These are phyloP conservation scores for Amylostereum areolatum DNA, from an alignment of 1,284 basidiomycete genomes.

Conservation along the genomic window DNA sequence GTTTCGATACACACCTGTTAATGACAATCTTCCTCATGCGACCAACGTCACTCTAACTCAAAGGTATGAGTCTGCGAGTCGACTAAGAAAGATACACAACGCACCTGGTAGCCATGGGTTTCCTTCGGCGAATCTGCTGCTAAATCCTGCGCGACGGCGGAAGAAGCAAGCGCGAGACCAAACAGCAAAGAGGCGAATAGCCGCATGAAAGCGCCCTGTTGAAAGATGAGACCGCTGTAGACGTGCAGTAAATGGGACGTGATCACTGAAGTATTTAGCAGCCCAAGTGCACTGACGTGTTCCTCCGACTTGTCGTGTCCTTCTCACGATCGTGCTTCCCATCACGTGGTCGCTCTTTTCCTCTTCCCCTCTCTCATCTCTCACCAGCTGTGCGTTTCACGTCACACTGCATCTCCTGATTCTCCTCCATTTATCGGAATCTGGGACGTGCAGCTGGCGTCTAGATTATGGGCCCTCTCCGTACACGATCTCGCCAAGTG, in stretches of 20 bases:
- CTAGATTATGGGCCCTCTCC: no score
- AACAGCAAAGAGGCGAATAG: slow-evolving; percentile 48
- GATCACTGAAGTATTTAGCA: no score
- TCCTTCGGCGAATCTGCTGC: slow-evolving; percentile 40
- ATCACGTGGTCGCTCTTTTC: slow-evolving; percentile 2
- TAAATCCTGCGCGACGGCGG: slow-evolving; percentile 48
- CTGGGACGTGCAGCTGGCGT: no score
- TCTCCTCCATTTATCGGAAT: no score
- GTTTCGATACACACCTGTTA: slow-evolving; percentile 53
- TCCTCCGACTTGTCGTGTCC: neutral
- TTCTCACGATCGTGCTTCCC: neutral
- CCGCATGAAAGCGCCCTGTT: slow-evolving; percentile 41
- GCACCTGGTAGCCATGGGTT: slow-evolving; percentile 70
- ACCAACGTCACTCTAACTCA: slow-evolving; percentile 78
- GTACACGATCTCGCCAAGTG: no score
- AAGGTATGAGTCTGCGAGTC: neutral
- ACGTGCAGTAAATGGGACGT: no score
- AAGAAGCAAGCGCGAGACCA: slow-evolving; percentile 42
- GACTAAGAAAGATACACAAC: slow-evolving; percentile 14
- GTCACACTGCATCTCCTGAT: no score
- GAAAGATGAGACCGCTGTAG: no score
- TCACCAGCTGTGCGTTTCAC: no score
- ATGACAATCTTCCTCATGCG: slow-evolving; percentile 90
- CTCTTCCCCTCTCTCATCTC: no score
- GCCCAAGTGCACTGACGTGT: slow-evolving; percentile 9